A percentile compares a stretch with the other conserved stretches of the same genome.
These are phyloP conservation scores for Trichoderma atroviride DNA, from an alignment of 2,329 filamentous ascomycete genomes.

Conservation along the genomic window DNA sequence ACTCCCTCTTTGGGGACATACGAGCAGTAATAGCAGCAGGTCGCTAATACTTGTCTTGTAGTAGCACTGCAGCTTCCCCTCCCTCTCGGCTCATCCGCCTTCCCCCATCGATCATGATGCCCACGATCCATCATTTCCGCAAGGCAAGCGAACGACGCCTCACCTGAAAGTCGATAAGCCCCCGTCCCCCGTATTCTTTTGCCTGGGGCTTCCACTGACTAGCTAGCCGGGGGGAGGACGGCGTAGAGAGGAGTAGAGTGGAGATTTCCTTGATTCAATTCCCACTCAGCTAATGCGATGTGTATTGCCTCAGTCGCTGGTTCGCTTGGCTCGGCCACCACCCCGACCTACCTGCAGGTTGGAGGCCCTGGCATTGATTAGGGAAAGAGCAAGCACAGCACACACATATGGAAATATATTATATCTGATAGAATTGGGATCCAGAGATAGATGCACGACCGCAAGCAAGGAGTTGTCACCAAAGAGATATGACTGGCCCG, in stretches of 20 bases:
- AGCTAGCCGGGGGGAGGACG: not conserved
- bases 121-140: slow-evolving; percentile 24
- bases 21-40: not conserved
- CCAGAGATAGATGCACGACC: not conserved
- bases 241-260: not conserved
- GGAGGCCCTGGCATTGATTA: not conserved
- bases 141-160: slow-evolving; percentile 20
- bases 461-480: slow-evolving; percentile 6
- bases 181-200: slow-evolving; percentile 8
- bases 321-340: not conserved
- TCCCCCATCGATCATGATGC: slow-evolving; percentile 13
- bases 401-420: not conserved
- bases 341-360: not conserved
- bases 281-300: slow-evolving; percentile 11
- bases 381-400: not conserved
- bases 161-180: slow-evolving; percentile 26
- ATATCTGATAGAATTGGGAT: slow-evolving; percentile 13
- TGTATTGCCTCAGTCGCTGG: not conserved
- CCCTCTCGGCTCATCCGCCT: not conserved
- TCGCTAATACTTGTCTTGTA: not conserved
- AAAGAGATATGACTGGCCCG: slow-evolving; percentile 1
- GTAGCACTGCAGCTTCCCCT: not conserved
- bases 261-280: not conserved
- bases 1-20: slow-evolving; percentile 7
- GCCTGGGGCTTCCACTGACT: not conserved